Conservation (phyloP, 192 early-diverging fungal species). For the Paraglomus occultum region DNA sequence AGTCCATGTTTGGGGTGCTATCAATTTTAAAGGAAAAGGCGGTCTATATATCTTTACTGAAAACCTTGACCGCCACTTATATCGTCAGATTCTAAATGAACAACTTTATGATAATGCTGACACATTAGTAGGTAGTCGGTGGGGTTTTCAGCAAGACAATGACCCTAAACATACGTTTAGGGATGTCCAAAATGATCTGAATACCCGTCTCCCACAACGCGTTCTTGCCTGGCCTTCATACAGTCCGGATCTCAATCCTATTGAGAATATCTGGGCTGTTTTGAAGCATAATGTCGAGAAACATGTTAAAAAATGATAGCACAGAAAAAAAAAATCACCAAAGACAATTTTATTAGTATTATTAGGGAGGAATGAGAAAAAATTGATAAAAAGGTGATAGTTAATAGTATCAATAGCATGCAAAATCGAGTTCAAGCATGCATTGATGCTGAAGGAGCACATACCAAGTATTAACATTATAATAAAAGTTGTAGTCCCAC, state of each 20-base stretch:
- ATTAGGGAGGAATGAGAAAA: conserved; percentile 3
- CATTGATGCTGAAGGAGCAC: background rate
- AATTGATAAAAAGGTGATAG: background rate
- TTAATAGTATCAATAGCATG: conserved; percentile 17
- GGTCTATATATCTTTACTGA: background rate
- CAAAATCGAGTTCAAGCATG: conserved; percentile 8
- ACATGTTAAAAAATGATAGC: background rate
- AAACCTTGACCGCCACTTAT: background rate
- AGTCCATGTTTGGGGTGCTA: conserved; percentile 13
- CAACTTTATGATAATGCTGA: conserved; percentile 1
- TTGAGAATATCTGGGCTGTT: background rate
- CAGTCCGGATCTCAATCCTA: background rate
- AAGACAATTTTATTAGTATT: background rate
- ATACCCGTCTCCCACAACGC: background rate
- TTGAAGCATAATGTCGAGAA: conserved; percentile 8
- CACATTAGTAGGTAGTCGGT: background rate
- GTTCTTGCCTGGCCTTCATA: conserved; percentile 14
- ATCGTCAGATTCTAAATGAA: conserved; percentile 2
- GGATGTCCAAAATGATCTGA: background rate
- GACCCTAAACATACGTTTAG: background rate
- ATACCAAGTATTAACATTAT: conserved; percentile 1
- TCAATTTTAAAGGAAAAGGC: background rate
- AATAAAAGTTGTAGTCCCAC: background rate
- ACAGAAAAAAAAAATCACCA: background rate
- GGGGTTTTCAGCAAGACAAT: conserved; percentile 9